Evolutionary conservation across 164 flowering plant genomes (phyloP).

Genomic region (Pachysandra terminalis): DNA sequence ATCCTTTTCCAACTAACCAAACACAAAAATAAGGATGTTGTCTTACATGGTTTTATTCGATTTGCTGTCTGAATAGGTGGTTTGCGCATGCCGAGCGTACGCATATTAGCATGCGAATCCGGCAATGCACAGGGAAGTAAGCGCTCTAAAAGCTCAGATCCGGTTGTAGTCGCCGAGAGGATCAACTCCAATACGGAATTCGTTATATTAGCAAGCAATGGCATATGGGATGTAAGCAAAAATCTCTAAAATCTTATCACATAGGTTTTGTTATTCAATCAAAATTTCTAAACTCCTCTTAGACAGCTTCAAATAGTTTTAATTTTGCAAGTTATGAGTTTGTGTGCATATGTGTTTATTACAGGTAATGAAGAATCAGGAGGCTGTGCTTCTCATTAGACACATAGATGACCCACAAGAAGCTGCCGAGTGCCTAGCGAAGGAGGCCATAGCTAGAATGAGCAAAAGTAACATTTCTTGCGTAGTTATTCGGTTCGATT

Average conservation of each 20-base stretch:
- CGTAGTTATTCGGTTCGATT: conserved; percentile 51
- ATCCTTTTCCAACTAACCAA: no score
- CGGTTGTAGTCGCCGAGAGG: conserved; percentile 31
- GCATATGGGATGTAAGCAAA: conserved; percentile 68
- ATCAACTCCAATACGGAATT: conserved; percentile 55
- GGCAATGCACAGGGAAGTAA: neutral
- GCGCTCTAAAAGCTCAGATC: conserved; percentile 27
- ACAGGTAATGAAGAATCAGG: conserved; percentile 70
- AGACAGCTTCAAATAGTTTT: no score
- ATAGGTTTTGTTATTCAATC: no score
- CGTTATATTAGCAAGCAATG: conserved; percentile 56
- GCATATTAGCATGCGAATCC: conserved; percentile 10
- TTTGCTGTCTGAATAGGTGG: conserved; percentile 12
- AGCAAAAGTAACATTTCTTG: conserved; percentile 56
- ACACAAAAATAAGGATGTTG: no score
- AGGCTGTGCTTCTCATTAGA: conserved; percentile 59
- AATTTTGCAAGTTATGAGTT: no score
- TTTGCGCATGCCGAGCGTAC: conserved; percentile 21
- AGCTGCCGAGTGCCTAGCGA: conserved; percentile 64
- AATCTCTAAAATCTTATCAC: neutral
- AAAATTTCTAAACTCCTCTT: no score
- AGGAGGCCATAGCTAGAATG: conserved; percentile 53
- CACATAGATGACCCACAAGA: conserved; percentile 57
- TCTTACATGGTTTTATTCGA: no score
- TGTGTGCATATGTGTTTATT: neutral